Percentiles rank a stretch among this genome's conserved stretches.
Evolutionary conservation across 2,329 filamentous ascomycete genomes (phyloP).

Genomic region (Phyllosticta capitalensis): DNA sequence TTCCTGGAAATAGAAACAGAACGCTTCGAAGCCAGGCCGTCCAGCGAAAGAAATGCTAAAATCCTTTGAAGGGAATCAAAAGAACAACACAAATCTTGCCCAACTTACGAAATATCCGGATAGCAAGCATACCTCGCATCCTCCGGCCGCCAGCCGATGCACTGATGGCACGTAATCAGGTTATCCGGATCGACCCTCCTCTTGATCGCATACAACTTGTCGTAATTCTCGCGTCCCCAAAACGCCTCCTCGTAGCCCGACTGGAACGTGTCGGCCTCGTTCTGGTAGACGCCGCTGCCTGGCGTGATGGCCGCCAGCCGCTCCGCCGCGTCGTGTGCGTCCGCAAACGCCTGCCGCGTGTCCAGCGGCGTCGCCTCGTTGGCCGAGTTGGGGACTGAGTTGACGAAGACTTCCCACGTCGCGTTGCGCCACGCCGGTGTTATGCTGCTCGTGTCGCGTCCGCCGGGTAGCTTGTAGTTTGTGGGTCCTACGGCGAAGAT

Average conservation of each 20-base stretch:
- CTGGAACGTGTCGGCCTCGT: neutral
- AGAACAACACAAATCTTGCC: neutral
- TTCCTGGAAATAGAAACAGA: too few relatives aligned
- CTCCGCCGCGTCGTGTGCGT: neutral
- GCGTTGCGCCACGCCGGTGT: conserved; percentile 42
- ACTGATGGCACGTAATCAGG: neutral
- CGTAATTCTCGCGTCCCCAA: neutral
- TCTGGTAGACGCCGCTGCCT: neutral
- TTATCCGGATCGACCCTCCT: conserved; percentile 1
- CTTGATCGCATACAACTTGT: neutral
- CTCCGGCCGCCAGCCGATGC: neutral
- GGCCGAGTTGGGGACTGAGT: conserved; percentile 27
- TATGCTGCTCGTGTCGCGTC: neutral
- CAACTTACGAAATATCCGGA: neutral
- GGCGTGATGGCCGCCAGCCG: neutral
- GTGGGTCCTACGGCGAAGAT: conserved; percentile 9
- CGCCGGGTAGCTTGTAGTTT: neutral
- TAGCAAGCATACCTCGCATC: neutral
- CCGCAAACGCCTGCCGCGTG: neutral
- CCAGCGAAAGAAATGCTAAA: too few relatives aligned
- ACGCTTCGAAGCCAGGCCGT: too few relatives aligned
- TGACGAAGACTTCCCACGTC: conserved; percentile 11
- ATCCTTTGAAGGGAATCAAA: neutral
- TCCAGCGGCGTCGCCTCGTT: conserved; percentile 24
- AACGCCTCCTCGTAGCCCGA: neutral